Base-by-base conservation (phyloP, 352 stramenopile species). In the Globisporangium okanoganense region DNA sequence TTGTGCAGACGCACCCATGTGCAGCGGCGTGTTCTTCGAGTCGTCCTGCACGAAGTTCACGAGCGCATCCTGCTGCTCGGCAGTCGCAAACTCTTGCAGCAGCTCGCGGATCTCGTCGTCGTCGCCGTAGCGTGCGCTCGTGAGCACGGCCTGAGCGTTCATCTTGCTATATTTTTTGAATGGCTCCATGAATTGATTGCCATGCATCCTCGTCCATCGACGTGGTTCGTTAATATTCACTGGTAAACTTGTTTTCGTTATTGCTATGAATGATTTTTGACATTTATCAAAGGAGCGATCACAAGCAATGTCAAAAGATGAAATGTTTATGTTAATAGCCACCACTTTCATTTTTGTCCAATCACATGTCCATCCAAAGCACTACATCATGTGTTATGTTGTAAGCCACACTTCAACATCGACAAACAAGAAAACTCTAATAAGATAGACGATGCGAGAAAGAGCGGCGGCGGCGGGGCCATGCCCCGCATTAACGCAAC, bases 11-110 rank as follows among this genome's bases (percentile, higher is more conserved):
- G 45, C 68, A 90, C 83, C 85, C 85, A 95, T 95, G 71, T 95
- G 85, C 22, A 95, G 78, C 27, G 85, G 82, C 41, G 85, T 92
- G 70, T 93, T 93, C 41, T 82, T 70, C 57, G 83, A 85, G 56
- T 82, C 76, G 13, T 83, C 71, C 67, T 95, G 82, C 54, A 81
- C 76, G 33, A 79, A 95, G 67, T 95, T 92, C 31, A 93, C 66
- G 20, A 87, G 54, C 45, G 54, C 67, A 24, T 75, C 58, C 16
- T 65, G 61, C 24, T 70, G 47, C 0, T 61, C 60, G 10, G 60
- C 62, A 0, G 60, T 54, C 16, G 64, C 43, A 0, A 62, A 65
- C 0, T 57, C 65, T n/a, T 68, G 27, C 24, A 90, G 58, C 31
- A 90, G 57, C 53, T 50, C 67, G 18, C 66, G 69, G n/a, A 95